Percentiles rank a stretch among this genome's conserved stretches.
Conservation (phyloP, 108 stramenopile species). For the Skeletonema menzelii region DNA sequence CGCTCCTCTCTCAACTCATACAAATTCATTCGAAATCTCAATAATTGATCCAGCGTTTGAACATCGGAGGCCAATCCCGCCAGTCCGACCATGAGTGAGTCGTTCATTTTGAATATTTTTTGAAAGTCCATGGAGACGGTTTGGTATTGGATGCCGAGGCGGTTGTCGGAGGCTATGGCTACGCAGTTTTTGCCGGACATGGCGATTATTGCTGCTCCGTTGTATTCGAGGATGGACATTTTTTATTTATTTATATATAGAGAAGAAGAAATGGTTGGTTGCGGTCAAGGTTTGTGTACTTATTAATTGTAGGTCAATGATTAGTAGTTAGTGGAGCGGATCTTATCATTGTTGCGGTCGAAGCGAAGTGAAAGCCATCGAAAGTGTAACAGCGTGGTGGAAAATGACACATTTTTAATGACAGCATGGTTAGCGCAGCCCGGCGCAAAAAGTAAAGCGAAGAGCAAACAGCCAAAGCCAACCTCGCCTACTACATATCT, state of each 20-base stretch:
- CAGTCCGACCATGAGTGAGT: constrained; percentile 92
- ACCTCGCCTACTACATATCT: too few species aligned
- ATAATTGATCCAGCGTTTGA: constrained; percentile 85
- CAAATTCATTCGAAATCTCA: constrained; percentile 88
- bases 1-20: constrained; percentile 96
- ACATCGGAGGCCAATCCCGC: constrained; percentile 97
- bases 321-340: background rate
- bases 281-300: background rate
- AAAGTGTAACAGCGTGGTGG: background rate
- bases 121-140: constrained; percentile 94
- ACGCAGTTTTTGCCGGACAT: constrained; percentile 99
- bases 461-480: too few species aligned
- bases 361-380: constrained; percentile 15
- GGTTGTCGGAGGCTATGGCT: constrained; percentile 95
- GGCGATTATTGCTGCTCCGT: constrained; percentile 97
- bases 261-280: too few species aligned
- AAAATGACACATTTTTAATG: background rate
- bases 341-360: constrained; percentile 3
- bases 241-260: too few species aligned
- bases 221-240: constrained; percentile 98
- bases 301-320: background rate
- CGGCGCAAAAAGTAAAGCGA: too few species aligned
- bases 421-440: background rate
- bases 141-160: constrained; percentile 92
- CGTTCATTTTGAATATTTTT: constrained; percentile 94